Base-by-base conservation (phyloP, 495 filamentous ascomycete genomes). In the Hamigera avellanea region DNA sequence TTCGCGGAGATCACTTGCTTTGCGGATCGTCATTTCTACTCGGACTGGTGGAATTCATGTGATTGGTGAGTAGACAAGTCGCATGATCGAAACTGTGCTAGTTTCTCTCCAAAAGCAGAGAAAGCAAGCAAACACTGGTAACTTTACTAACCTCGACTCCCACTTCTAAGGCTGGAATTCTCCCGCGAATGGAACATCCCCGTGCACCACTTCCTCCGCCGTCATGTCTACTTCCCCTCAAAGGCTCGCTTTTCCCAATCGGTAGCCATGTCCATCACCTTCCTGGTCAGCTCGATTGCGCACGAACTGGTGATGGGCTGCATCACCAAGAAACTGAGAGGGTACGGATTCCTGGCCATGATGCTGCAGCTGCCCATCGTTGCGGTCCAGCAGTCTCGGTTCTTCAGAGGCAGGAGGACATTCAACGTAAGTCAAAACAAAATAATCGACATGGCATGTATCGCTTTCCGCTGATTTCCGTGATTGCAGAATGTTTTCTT, bases 231-330 rank as follows among this genome's bases (percentile, higher is more conserved):
- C 61, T 78, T 72, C 35, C 85, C 84, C 2, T 79, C 80, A 19
- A 69, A 81, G 21, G 70, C 73, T 9, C 73, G 81, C 47, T 78
- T 91, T 45, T 84, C 82, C 29, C 71, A 83, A 19, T 75, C 78
- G 2, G 68, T 83, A 30, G 89, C 91, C 14, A 95, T 86, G 36
- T 62, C 89, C 38, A 84, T 93, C 42, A 96, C 91, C 8, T 98
- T 98, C 54, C 58, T 98, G 29, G 81, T 95, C 49, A 83, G 77
- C 48, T 80, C 91, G 26, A 41, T 91, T 13, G 88, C 85, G 14
- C 91, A 98, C 55, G 91, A 98, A 54, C 73, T 98, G 19, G 84
- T 98, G 41, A 91, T 98, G 85, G 85, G 83, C 21, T 95, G 89
- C 52, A 96, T 98, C 54, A 95, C 89, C 32, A 88, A 95, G 66